Evolutionary conservation across 2,329 filamentous ascomycete species (phyloP), one percentile per base, ranked within the genome.

Genomic region (Penicillium concentricum): DNA sequence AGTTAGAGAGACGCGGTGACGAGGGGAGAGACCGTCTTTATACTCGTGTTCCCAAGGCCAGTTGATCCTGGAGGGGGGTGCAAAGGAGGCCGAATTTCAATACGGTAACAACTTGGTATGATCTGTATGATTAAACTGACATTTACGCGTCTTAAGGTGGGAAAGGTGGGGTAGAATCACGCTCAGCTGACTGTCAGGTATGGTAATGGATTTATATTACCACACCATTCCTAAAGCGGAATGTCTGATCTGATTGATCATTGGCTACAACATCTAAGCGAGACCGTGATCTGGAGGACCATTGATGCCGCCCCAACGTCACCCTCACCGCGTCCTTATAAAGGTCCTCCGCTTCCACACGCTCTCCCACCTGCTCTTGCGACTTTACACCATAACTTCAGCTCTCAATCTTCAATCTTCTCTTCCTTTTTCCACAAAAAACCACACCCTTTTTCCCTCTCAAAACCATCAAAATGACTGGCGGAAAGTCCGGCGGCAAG

Each of bases 401-500:
- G 58, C 58, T 57, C 49, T 60, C 58, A 56, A 62, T 61, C 63
- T 30, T 58, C 51, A 20, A 55, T 7, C 32, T 39, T 30, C 24
- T 7, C 34, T n/a, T 26, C 18, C 26, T 30, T 16, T 22, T 16
- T 15, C 5, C 5, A 12, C 28, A 2, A 32, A 39, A 43, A 3
- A 3, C 51, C 48, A 38, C 47, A 37, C 53, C 22, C 47, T 51
- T 37, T 46, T n/a, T 8, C 30, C 51, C 16, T 4, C 28, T 18
- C 24, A 32, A 54, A 56, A 71, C 71, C 69, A 76, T 85, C 88
- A 97, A 91, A 90, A 99, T 99, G 94, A 96, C 94, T 91, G 93
- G 93, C 87, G 93, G 94, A 82, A 99, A 99, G 84, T 97, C 93
- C 83, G 94, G 94, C 82, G 94, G 94, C 88, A 97, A 97, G 89